phyloP scores from a whole-genome alignment of 495 filamentous ascomycete genomes.

The Aspergillus diversus region DNA sequence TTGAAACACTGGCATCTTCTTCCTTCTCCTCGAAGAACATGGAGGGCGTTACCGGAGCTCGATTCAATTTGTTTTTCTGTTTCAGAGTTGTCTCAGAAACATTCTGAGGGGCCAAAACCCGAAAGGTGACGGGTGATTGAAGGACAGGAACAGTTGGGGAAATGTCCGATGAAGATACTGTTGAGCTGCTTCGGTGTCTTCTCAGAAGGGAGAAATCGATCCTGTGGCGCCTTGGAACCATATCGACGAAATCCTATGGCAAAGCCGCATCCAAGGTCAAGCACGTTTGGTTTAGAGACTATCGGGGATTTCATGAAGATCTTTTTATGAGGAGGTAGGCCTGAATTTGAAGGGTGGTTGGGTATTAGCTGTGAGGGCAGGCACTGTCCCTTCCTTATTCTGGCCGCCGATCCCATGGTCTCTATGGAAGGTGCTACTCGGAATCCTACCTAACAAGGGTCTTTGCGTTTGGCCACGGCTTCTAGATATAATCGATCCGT shows the following conservation, averaged over 20 bases:
- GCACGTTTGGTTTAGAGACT: background rate
- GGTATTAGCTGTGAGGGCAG: too few relatives aligned
- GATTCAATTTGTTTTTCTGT: constrained; percentile 23
- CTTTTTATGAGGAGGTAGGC: too few relatives aligned
- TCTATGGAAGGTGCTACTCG: too few relatives aligned
- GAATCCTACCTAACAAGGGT: too few relatives aligned
- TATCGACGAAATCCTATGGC: background rate
- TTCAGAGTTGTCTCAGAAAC: constrained; percentile 24
- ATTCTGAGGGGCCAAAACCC: constrained; percentile 17
- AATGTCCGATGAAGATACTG: constrained; percentile 24
- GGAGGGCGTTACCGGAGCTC: constrained; percentile 24
- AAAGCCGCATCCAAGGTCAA: background rate
- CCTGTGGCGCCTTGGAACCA: constrained; percentile 22
- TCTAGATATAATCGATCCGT: too few relatives aligned
- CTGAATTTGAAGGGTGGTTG: too few relatives aligned
- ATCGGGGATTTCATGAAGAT: too few relatives aligned
- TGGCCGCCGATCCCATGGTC: too few relatives aligned
- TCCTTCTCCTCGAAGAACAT: constrained; percentile 33
- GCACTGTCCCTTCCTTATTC: too few relatives aligned
- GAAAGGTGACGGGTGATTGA: constrained; percentile 28
- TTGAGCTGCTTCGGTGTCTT: constrained; percentile 23
- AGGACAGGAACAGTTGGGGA: constrained; percentile 28
- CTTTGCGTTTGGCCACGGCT: too few relatives aligned
- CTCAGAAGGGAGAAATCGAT: constrained; percentile 26
- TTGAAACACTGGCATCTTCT: constrained; percentile 27